These are phyloP conservation scores for Dictyostelium purpureum DNA, from an alignment of 78 protist genomes.

Conservation along the genomic window DNA sequence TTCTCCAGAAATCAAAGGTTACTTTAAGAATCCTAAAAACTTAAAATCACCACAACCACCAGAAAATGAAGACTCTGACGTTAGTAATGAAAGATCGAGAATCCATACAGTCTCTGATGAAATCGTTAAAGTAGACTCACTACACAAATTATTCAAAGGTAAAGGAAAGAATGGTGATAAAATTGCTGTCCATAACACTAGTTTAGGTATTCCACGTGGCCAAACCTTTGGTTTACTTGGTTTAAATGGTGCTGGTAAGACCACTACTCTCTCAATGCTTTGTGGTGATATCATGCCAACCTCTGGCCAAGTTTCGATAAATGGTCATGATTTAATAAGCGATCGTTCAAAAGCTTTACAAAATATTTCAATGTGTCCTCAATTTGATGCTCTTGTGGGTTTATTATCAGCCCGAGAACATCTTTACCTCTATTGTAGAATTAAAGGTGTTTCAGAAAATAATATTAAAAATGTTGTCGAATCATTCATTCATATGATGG, in stretches of 20 bases:
- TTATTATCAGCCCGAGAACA: constrained; percentile 89
- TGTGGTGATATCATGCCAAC: constrained; percentile 88
- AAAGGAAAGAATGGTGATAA: neutral
- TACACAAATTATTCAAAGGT: constrained; percentile 28
- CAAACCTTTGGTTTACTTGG: constrained; percentile 94
- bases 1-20: constrained; percentile 1
- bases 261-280: constrained; percentile 91
- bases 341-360: constrained; percentile 12
- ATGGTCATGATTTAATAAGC: constrained; percentile 22
- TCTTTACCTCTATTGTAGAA: constrained; percentile 85
- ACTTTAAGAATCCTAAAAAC: neutral
- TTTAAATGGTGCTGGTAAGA: constrained; percentile 97
- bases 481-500: constrained; percentile 42
- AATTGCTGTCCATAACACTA: constrained; percentile 39
- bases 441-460: constrained; percentile 71
- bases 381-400: constrained; percentile 87
- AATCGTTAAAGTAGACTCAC: neutral
- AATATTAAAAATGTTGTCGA: neutral
- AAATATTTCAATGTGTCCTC: constrained; percentile 94
- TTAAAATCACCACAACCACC: neutral
- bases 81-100: constrained; percentile 4
- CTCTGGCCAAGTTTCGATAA: constrained; percentile 84
- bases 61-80: constrained; percentile 37
- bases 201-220: constrained; percentile 69
- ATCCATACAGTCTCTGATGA: neutral